These are phyloP conservation scores for Esteya vermicola DNA, from an alignment of 2,329 filamentous ascomycete species.

Conservation along the genomic window DNA sequence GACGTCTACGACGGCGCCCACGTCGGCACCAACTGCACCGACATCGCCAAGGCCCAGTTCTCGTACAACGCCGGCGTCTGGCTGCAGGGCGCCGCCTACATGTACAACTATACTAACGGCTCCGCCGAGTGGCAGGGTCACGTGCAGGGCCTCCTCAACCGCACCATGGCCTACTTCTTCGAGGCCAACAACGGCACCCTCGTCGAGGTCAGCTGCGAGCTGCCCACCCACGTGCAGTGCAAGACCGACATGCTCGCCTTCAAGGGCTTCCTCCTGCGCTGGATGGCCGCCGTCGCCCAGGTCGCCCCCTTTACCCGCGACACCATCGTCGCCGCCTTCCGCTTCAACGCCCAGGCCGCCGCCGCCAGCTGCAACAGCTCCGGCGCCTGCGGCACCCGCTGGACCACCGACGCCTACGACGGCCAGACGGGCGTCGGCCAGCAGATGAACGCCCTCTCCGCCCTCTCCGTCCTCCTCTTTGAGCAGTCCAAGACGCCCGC, in stretches of 20 bases:
- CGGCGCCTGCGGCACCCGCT: slow-evolving; percentile 49
- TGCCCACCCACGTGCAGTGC: slow-evolving; percentile 30
- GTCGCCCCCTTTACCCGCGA: slow-evolving; percentile 45
- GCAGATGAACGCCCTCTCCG: slow-evolving; percentile 36
- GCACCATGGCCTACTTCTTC: slow-evolving; percentile 37
- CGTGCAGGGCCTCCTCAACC: slow-evolving; percentile 39
- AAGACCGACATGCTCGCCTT: slow-evolving; percentile 59
- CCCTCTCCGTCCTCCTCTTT: slow-evolving; percentile 29
- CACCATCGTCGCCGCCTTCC: slow-evolving; percentile 41
- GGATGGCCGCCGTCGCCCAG: slow-evolving; percentile 46
- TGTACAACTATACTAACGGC: slow-evolving; percentile 28
- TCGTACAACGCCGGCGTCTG: slow-evolving; percentile 11
- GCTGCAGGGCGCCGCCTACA: slow-evolving; percentile 11
- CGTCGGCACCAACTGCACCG: slow-evolving; percentile 40
- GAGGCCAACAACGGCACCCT: slow-evolving; percentile 44
- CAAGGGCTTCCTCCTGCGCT: slow-evolving; percentile 56
- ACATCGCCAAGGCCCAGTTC: slow-evolving; percentile 21
- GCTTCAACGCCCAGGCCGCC: slow-evolving; percentile 41
- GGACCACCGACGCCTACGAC: slow-evolving; percentile 29
- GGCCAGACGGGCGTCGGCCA: slow-evolving; percentile 34
- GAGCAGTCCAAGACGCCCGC: slow-evolving; percentile 16
- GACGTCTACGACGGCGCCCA: slow-evolving; percentile 50
- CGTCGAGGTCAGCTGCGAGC: slow-evolving; percentile 54
- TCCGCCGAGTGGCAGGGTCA: slow-evolving; percentile 36
- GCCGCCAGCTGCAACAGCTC: slow-evolving; percentile 42